Conservation (phyloP, 148 eudicot species). For the Silene uniflora region DNA sequence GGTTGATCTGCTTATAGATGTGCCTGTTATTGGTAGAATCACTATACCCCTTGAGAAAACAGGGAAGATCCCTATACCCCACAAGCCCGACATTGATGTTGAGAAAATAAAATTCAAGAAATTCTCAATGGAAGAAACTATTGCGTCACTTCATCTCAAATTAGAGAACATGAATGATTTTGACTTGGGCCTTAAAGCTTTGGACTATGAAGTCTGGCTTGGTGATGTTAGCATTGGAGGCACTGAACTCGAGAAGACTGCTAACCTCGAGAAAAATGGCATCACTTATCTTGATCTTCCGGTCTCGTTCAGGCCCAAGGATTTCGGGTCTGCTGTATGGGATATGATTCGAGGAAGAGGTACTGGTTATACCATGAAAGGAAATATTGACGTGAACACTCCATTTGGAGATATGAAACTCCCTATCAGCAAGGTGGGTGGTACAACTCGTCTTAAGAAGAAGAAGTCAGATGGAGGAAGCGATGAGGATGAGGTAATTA, state of each 20-base stretch:
- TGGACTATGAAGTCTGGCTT: slow-evolving; percentile 92
- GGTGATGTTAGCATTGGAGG: slow-evolving; percentile 67
- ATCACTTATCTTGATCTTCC: slow-evolving; percentile 57
- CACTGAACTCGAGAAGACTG: slow-evolving; percentile 62
- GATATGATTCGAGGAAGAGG: slow-evolving; percentile 93
- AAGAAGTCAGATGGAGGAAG: slow-evolving; percentile 58
- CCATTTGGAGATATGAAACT: slow-evolving; percentile 91
- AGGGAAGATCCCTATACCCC: slow-evolving; percentile 90
- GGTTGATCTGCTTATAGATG: slow-evolving; percentile 86
- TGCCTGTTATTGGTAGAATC: slow-evolving; percentile 83
- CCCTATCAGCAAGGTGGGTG: slow-evolving; percentile 83
- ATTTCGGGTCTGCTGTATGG: slow-evolving; percentile 91
- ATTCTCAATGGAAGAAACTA: slow-evolving; percentile 88
- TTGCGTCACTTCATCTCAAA: slow-evolving; percentile 71
- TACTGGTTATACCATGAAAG: slow-evolving; percentile 85
- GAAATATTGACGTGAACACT: slow-evolving; percentile 73
- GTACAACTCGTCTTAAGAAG: slow-evolving; percentile 84
- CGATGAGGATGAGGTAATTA: slow-evolving; percentile 64
- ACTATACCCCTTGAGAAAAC: slow-evolving; percentile 88
- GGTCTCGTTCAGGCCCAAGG: slow-evolving; percentile 83
- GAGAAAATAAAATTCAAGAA: slow-evolving; percentile 76
- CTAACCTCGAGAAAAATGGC: slow-evolving; percentile 59
- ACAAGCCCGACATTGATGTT: slow-evolving; percentile 89
- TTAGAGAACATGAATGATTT: slow-evolving; percentile 92
- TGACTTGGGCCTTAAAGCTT: slow-evolving; percentile 66